phyloP scores from a whole-genome alignment of 331 rosid genomes.

The Quercus phellos region DNA sequence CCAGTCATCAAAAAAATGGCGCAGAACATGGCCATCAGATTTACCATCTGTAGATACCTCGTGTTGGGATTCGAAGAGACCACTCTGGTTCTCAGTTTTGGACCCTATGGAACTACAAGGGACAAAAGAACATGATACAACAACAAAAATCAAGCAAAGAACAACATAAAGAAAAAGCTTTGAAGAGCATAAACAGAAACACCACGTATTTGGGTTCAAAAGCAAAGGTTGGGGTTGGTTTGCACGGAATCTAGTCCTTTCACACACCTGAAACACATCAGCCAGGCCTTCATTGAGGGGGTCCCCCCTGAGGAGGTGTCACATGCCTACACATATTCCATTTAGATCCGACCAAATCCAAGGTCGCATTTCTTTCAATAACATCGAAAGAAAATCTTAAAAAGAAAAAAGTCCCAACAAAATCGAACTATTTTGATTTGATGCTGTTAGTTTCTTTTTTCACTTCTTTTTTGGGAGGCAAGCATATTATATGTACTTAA shows the following conservation, averaged over 20 bases:
- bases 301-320: conserved; percentile 19
- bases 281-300: conserved; percentile 19
- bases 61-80: conserved; percentile 27
- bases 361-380: conserved; percentile 2
- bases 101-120: conserved; percentile 38
- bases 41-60: conserved; percentile 42
- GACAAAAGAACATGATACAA: conserved; percentile 5
- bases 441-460: not conserved
- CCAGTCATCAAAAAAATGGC: conserved; percentile 94
- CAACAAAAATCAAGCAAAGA: conserved; percentile 14
- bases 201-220: conserved; percentile 11
- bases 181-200: conserved; percentile 2
- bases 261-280: conserved; percentile 23
- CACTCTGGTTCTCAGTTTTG: conserved; percentile 37
- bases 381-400: not conserved
- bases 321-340: conserved; percentile 13
- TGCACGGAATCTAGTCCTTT: conserved; percentile 22
- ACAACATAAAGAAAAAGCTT: not conserved
- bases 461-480: not conserved
- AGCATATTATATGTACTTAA: not conserved
- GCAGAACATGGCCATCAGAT: conserved; percentile 63
- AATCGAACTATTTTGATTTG: conserved; percentile 2
- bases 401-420: conserved; percentile 20
- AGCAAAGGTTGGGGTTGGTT: conserved; percentile 34
- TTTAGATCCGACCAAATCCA: conserved; percentile 18